phyloP scores from a whole-genome alignment of 441 rosid genomes.

The Bocquillonia castaneifolia region DNA sequence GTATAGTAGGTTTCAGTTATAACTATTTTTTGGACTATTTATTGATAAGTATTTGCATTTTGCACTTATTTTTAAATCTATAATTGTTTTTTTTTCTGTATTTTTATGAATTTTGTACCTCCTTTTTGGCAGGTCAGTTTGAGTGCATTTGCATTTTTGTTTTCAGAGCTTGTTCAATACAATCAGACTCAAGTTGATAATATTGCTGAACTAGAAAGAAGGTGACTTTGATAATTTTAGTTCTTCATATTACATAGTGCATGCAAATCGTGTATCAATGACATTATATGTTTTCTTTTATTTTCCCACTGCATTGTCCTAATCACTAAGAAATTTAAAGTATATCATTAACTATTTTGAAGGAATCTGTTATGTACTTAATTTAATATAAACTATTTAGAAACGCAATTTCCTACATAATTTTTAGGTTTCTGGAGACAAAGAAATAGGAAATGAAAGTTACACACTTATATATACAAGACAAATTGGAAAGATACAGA shows the following conservation, averaged over 20 bases:
- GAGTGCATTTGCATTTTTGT: slow-evolving; percentile 85
- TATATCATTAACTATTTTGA: not conserved
- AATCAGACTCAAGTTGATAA: slow-evolving; percentile 95
- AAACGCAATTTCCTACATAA: not conserved
- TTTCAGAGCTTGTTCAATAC: slow-evolving; percentile 97
- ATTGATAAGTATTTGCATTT: not conserved
- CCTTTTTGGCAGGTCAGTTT: slow-evolving; percentile 48
- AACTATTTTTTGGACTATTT: not conserved
- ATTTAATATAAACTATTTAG: not conserved
- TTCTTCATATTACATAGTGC: not conserved
- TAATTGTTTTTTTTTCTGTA: not conserved
- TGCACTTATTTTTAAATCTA: not conserved
- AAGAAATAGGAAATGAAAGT: slow-evolving; percentile 3
- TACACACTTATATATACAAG: too few species aligned
- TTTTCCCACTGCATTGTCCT: not conserved
- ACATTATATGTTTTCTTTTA: too few species aligned
- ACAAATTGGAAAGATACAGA: not conserved
- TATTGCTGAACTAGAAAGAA: slow-evolving; percentile 83
- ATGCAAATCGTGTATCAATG: not conserved
- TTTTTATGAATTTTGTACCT: too few species aligned
- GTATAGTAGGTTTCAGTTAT: not conserved
- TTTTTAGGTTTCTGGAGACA: not conserved
- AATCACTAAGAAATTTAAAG: not conserved
- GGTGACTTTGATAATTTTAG: slow-evolving; percentile 34
- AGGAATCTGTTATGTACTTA: not conserved